Evolutionary conservation across 148 eudicot species (phyloP), one percentile per base, ranked within the genome.

Genomic region (Camellia japonica): DNA sequence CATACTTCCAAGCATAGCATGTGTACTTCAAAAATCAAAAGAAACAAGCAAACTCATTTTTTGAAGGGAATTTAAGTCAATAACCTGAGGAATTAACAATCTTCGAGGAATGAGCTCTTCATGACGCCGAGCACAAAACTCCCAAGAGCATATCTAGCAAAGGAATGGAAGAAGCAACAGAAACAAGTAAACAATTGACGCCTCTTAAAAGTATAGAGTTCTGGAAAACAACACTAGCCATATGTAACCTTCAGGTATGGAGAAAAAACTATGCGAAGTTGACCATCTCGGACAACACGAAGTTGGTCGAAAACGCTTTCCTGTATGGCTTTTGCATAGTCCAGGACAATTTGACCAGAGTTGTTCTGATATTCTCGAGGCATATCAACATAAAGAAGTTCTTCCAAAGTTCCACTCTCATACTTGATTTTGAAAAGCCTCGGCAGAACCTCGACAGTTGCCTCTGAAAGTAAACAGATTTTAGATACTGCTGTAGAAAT

Each of bases 111-210:
- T 92, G 61, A 93, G 92, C 87, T 95, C 99, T 82, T 95, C 99
- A 79, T 95, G 99, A 63, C 94, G 93, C 69, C 93, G 86, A 19
- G 97, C 99, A 87, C 99, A 95, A 87, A 95, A 95, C 74, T 95
- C 99, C 99, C 99, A 95, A 8, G 97, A 95, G 85, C 94, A 92
- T 85, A 95, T 95, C 99, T 95, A 90, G 87, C 77, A 94, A 74
- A 76, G 73, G 43, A 20, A 42, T 41, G 43, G 2, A 61, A 47
- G 46, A 19, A 65, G 38, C 56, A 72, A 71, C 65, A 51, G 79
- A 49, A 49, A 49, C 52, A 63, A 73, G 1, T 66, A 58, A 70
- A 69, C 41, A 71, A 18, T n/a, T 60, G 16, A 52, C 59, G 7
- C 63, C 66, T 54, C 49, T 30, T 65, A 72, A 72, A 23, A 81